These are phyloP conservation scores for Ascoidea rubescens DNA, from an alignment of 805 yeast genomes.

Conservation along the genomic window DNA sequence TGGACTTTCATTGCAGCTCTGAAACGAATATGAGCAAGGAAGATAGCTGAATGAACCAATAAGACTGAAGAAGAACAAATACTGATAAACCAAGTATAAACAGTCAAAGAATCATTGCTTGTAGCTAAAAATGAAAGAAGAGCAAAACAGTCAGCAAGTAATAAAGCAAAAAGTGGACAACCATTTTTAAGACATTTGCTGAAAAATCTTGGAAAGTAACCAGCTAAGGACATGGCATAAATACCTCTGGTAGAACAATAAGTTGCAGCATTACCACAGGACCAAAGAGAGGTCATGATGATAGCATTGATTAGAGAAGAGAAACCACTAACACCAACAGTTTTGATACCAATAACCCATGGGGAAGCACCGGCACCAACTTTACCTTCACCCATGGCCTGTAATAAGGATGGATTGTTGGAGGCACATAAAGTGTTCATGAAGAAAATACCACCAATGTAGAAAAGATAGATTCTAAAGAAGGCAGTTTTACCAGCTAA, in stretches of 20 bases:
- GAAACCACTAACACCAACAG: conserved; percentile 52
- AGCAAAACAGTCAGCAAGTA: conserved; percentile 38
- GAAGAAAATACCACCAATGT: conserved; percentile 30
- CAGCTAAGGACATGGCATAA: conserved; percentile 52
- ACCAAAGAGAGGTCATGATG: conserved; percentile 50
- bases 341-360: conserved; percentile 55
- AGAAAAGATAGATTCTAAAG: conserved; percentile 49
- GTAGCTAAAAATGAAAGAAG: conserved; percentile 44
- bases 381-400: conserved; percentile 43
- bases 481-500: conserved; percentile 58
- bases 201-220: conserved; percentile 44
- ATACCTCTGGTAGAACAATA: conserved; percentile 59
- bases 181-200: conserved; percentile 67
- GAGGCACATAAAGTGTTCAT: conserved; percentile 47
- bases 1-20: conserved; percentile 40
- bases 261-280: conserved; percentile 64
- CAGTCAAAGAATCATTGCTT: conserved; percentile 28
- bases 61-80: conserved; percentile 39
- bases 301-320: conserved; percentile 64
- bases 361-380: conserved; percentile 77
- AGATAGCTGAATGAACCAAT: conserved; percentile 35
- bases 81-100: conserved; percentile 42
- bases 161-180: conserved; percentile 61
- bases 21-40: conserved; percentile 35
- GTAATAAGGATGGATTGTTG: conserved; percentile 30